Evolutionary conservation across 768 basidiomycete species (phyloP).

Genomic region (Tricholomella constricta): DNA sequence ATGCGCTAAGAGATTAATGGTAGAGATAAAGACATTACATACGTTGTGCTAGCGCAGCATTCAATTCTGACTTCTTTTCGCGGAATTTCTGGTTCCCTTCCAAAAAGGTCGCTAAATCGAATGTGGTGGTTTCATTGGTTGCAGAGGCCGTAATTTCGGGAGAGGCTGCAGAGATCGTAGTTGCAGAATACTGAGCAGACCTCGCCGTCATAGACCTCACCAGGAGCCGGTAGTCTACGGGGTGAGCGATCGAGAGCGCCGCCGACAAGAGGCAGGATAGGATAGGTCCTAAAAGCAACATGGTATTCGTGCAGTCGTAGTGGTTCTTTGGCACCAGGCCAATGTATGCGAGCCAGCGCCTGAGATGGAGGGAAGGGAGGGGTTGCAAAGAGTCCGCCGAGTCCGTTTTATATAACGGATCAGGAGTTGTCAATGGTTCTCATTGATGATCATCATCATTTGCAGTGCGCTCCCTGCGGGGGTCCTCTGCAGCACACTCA

Average conservation of each 20-base stretch:
- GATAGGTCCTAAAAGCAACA: slow-evolving; percentile 9
- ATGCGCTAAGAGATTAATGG: neutral
- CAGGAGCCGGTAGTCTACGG: slow-evolving; percentile 6
- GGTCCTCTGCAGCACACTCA: no score
- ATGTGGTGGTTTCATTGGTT: neutral
- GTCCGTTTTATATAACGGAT: slow-evolving; percentile 1
- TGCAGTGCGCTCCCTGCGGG: no score
- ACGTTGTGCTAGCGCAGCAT: slow-evolving; percentile 5
- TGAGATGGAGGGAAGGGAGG: neutral
- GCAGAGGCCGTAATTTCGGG: neutral
- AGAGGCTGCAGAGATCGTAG: neutral
- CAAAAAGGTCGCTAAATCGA: slow-evolving; percentile 7
- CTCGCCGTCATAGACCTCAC: neutral
- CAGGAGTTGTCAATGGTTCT: neutral
- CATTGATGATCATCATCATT: neutral
- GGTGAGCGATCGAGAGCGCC: slow-evolving; percentile 8
- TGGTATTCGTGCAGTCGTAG: slow-evolving; percentile 2
- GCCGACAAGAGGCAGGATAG: slow-evolving; percentile 14
- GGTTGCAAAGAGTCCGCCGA: neutral
- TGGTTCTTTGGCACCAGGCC: slow-evolving; percentile 31
- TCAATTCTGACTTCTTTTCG: slow-evolving; percentile 3
- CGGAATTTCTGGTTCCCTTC: slow-evolving; percentile 14
- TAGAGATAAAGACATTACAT: neutral
- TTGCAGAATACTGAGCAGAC: neutral
- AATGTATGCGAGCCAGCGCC: slow-evolving; percentile 36